Evolutionary conservation across 2,329 filamentous ascomycete species (phyloP).

Genomic region (Talaromyces pinophilus): DNA sequence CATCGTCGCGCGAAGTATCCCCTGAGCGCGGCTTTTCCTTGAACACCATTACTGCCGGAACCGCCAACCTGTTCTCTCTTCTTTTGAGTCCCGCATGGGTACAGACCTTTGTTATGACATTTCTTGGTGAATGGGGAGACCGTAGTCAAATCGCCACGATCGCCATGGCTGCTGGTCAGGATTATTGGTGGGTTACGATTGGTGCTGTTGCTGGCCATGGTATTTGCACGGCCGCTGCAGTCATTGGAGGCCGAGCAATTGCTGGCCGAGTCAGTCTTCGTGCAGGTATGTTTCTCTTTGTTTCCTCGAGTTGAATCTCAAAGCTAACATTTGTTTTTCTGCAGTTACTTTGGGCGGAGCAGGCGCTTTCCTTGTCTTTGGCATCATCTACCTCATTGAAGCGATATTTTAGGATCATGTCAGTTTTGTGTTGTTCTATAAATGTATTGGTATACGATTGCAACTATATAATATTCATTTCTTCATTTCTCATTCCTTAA

Average conservation of each 20-base stretch:
- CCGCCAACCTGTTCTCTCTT: constrained; percentile 83
- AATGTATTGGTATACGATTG: constrained; percentile 9
- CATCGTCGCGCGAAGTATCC: constrained; percentile 63
- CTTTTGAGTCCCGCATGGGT: constrained; percentile 96
- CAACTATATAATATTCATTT: constrained; percentile 4
- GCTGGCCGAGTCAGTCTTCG: constrained; percentile 92
- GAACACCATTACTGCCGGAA: constrained; percentile 58
- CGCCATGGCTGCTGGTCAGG: constrained; percentile 96
- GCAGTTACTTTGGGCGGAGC: constrained; percentile 93
- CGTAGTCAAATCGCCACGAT: constrained; percentile 97
- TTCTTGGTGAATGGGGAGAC: constrained; percentile 97
- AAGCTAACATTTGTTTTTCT: neutral
- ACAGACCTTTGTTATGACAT: constrained; percentile 98
- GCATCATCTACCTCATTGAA: constrained; percentile 77
- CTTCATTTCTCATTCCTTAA: neutral
- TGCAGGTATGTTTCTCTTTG: constrained; percentile 73
- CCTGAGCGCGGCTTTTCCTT: constrained; percentile 49
- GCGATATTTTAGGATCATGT: constrained; percentile 16
- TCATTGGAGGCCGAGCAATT: constrained; percentile 88
- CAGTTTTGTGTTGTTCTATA: neutral
- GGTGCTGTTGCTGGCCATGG: constrained; percentile 85
- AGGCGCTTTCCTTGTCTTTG: constrained; percentile 85
- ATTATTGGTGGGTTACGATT: constrained; percentile 98
- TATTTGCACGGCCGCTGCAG: constrained; percentile 86
- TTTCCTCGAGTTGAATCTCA: neutral